Evolutionary conservation across 75 land plant genomes (phyloP), one percentile per base, ranked within the genome.

Genomic region (Sequoia sempervirens): DNA sequence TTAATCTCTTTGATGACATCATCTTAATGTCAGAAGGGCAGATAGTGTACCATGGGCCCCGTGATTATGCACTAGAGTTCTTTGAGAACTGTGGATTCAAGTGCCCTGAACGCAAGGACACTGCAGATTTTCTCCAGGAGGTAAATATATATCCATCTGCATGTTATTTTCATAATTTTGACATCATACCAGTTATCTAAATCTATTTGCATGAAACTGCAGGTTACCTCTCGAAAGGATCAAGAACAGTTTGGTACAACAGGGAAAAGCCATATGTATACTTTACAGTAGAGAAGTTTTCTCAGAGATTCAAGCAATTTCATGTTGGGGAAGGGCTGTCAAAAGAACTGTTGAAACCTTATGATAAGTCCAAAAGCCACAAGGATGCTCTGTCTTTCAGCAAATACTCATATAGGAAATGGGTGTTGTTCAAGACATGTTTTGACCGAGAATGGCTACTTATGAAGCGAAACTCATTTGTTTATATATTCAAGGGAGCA

Each of bases 61-160:
- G 92, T 34, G 83, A 47, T 54, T 36, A 86, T 38, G 87, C 85
- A 20, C 87, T 92, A 6, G 85, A 86, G 34, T 92, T 90, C 58
- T 95, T 93, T 45, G 85, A 86, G 64, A 85, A 84, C 7, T 89
- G 91, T 84, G 97, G 97, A 1, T 95, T 95, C 82, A 87, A 75
- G 80, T 95, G 97, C 47, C 97, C 94, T 28, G 92, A 91, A 80
- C 87, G 97, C 75, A 95, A 95, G 82, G 92, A 93, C 13, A 86
- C 75, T 13, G 94, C 97, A 17, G 97, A 95, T 75, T 95, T 95
- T 83, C 88, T 95, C 17, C 97, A 95, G 54, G 97, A 95, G 96
- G 97, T 92, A 81, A 43, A 26, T 17, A 85, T 36, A n/a, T n/a
- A 5, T 41, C 50, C 50, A 30, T 36, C 58, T 37, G 40, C 17